A percentile compares a stretch with the other conserved stretches of the same genome.
These are phyloP conservation scores for Gossypium ekmanianum DNA, from an alignment of 345 rosid species.

Conservation along the genomic window DNA sequence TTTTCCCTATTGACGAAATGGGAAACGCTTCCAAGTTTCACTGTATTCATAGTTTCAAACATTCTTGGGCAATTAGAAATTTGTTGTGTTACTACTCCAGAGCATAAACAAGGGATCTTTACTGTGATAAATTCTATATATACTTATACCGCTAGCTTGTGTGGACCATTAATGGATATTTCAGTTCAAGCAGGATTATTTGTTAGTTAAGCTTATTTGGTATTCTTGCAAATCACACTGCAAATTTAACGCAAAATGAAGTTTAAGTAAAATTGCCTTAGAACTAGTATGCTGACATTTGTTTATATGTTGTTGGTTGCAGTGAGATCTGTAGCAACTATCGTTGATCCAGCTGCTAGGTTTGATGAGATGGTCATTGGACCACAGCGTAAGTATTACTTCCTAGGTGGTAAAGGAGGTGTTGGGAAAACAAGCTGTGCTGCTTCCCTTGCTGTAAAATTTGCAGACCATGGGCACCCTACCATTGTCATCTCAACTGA, in stretches of 20 bases:
- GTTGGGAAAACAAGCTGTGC: conserved; percentile 82
- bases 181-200: neutral
- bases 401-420: conserved; percentile 83
- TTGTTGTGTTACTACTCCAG: neutral
- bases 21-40: neutral
- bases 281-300: conserved; percentile 12
- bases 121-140: neutral
- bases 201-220: neutral
- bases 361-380: conserved; percentile 54
- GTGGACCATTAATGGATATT: neutral
- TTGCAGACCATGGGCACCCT: conserved; percentile 76
- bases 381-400: conserved; percentile 50
- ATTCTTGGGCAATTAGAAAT: neutral
- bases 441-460: conserved; percentile 80
- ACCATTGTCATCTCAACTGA: conserved; percentile 81
- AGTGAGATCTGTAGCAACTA: conserved; percentile 54
- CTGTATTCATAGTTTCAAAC: neutral
- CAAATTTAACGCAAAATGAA: conserved; percentile 7
- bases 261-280: neutral
- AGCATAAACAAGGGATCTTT: neutral
- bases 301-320: conserved; percentile 19
- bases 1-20: neutral
- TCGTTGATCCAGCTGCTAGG: conserved; percentile 35
- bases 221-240: neutral
- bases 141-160: too few relatives aligned